Evolutionary conservation across 495 filamentous ascomycete species (phyloP).

Genomic region (Filosporella fistucella): DNA sequence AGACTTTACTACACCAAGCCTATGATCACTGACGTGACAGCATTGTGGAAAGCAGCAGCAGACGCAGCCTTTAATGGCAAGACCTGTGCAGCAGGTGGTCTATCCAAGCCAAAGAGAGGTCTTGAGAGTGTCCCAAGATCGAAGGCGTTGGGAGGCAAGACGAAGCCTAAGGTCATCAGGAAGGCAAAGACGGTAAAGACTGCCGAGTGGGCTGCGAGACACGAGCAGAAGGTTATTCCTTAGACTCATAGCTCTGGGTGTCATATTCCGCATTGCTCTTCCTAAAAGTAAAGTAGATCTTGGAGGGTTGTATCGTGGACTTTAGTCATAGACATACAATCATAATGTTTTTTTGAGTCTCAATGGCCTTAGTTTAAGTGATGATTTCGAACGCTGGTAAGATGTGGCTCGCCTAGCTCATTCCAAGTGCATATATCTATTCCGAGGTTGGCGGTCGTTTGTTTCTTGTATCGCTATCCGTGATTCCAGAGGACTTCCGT

Average conservation of each 20-base stretch:
- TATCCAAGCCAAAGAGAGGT: conserved; percentile 6
- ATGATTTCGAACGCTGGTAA: background rate
- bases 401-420: no score
- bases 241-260: background rate
- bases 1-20: conserved; percentile 18
- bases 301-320: background rate
- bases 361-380: background rate
- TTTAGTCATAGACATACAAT: background rate
- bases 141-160: background rate
- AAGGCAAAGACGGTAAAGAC: background rate
- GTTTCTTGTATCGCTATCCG: no score
- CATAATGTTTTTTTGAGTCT: background rate
- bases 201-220: background rate
- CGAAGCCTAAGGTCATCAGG: background rate
- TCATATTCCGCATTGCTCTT: background rate
- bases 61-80: conserved; percentile 16
- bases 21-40: conserved; percentile 20
- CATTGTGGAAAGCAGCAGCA: conserved; percentile 20
- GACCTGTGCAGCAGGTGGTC: conserved; percentile 2
- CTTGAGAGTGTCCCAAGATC: background rate
- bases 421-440: no score
- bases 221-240: background rate
- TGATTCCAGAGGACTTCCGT: no score
- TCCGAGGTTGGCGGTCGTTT: no score
- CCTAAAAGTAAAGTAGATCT: background rate